Conservation (phyloP, 805 yeast genomes). For the Candida boidinii region DNA sequence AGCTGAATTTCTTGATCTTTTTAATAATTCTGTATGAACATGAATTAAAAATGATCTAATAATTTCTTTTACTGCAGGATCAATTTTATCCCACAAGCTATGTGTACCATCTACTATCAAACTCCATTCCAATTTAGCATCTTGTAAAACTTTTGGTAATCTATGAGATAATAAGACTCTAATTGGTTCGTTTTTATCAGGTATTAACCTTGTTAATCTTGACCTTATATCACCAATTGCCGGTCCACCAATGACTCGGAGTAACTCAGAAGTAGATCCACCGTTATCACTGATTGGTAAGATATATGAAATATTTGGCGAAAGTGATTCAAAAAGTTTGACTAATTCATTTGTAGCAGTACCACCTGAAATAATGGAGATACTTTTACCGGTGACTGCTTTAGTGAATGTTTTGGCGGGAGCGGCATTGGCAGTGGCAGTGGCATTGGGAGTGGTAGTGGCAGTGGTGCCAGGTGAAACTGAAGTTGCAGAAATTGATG, state of each 20-base stretch:
- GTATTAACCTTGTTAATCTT: constrained; percentile 65
- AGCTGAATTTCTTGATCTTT: constrained; percentile 46
- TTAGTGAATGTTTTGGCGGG: too few species aligned
- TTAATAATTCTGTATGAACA: constrained; percentile 68
- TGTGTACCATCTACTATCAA: constrained; percentile 74
- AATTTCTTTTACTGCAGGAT: constrained; percentile 58
- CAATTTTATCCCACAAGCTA: constrained; percentile 52
- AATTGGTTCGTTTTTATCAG: constrained; percentile 30
- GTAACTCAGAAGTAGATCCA: constrained; percentile 85
- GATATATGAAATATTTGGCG: constrained; percentile 48
- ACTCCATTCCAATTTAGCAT: constrained; percentile 70
- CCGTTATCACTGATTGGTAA: constrained; percentile 90
- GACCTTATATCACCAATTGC: constrained; percentile 92
- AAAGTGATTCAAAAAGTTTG: constrained; percentile 39
- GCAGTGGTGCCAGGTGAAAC: too few species aligned
- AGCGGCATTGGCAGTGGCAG: too few species aligned
- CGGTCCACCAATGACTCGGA: constrained; percentile 85
- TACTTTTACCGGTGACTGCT: constrained; percentile 5
- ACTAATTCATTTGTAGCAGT: constrained; percentile 82
- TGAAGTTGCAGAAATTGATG: too few species aligned
- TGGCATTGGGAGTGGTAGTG: too few species aligned
- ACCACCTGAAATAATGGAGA: constrained; percentile 61
- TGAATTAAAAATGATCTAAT: constrained; percentile 70
- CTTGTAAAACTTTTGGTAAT: constrained; percentile 34
- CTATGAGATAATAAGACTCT: constrained; percentile 38